Evolutionary conservation across 192 early-diverging fungal species (phyloP).

Genomic region (Oehlia diaphana): DNA sequence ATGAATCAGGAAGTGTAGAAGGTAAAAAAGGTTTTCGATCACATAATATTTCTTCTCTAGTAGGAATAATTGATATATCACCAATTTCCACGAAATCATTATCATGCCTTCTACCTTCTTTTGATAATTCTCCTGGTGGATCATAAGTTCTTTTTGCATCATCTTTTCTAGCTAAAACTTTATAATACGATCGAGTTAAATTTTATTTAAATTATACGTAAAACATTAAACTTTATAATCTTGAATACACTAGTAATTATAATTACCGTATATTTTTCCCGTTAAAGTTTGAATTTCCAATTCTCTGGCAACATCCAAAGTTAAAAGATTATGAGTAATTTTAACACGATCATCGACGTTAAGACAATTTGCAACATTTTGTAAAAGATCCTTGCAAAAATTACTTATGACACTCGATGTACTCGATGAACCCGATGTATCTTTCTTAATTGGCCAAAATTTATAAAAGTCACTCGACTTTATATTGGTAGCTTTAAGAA

Average conservation of each 20-base stretch:
- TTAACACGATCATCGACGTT: no score
- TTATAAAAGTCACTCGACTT: no score
- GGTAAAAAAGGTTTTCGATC: conserved; percentile 48
- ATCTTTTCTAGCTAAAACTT: no score
- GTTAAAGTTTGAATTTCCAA: background rate
- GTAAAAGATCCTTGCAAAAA: no score
- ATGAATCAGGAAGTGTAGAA: conserved; percentile 33
- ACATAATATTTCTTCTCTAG: conserved; percentile 48
- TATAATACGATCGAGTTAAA: no score
- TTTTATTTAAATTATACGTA: background rate
- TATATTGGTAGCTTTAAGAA: no score
- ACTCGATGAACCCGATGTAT: no score
- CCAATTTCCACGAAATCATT: conserved; percentile 51
- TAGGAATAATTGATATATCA: conserved; percentile 54
- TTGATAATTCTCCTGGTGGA: no score
- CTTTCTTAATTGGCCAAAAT: no score
- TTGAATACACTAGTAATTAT: background rate
- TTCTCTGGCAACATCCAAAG: background rate
- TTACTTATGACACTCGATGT: no score
- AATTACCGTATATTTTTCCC: background rate
- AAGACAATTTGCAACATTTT: no score
- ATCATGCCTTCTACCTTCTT: conserved; percentile 40
- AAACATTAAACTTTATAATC: background rate
- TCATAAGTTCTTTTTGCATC: no score
- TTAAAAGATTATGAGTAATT: background rate